These are phyloP conservation scores for Amanita rubescens DNA, from an alignment of 768 basidiomycete genomes.

Conservation along the genomic window DNA sequence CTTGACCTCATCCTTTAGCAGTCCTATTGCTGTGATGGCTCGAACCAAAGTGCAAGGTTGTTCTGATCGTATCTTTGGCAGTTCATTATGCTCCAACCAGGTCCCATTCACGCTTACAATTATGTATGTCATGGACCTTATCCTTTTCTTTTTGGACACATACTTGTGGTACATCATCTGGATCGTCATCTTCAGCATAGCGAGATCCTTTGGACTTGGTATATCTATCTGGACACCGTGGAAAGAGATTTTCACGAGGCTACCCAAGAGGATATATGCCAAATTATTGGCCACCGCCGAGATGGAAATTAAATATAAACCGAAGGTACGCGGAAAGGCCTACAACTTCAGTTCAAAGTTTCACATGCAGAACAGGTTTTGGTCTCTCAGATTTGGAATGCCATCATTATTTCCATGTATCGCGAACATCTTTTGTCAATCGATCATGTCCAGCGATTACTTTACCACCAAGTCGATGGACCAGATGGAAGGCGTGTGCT, in stretches of 20 bases:
- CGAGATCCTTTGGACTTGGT: constrained; percentile 84
- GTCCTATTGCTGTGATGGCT: constrained; percentile 95
- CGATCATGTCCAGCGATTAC: constrained; percentile 93
- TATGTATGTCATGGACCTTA: constrained; percentile 99
- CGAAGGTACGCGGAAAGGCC: constrained; percentile 52
- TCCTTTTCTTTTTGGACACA: constrained; percentile 98
- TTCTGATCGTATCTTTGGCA: constrained; percentile 76
- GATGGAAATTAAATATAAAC: constrained; percentile 99
- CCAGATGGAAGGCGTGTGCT: constrained; percentile 86
- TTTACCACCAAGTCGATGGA: constrained; percentile 94
- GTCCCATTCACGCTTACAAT: constrained; percentile 91
- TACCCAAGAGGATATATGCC: constrained; percentile 97
- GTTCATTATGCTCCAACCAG: constrained; percentile 80
- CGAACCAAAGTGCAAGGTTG: constrained; percentile 91
- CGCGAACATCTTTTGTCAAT: constrained; percentile 97
- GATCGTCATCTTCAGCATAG: constrained; percentile 92
- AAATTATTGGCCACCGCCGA: constrained; percentile 93
- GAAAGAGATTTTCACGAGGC: constrained; percentile 92
- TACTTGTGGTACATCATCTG: constrained; percentile 99
- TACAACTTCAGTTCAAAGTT: not conserved
- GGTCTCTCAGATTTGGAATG: constrained; percentile 99
- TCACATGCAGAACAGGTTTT: constrained; percentile 47
- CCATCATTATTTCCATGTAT: constrained; percentile 99
- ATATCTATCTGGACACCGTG: constrained; percentile 99
- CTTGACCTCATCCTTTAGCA: constrained; percentile 93